Evolutionary conservation across 2,329 filamentous ascomycete genomes (phyloP), one percentile per base, ranked within the genome.

Genomic region (Fusarium anguioides): DNA sequence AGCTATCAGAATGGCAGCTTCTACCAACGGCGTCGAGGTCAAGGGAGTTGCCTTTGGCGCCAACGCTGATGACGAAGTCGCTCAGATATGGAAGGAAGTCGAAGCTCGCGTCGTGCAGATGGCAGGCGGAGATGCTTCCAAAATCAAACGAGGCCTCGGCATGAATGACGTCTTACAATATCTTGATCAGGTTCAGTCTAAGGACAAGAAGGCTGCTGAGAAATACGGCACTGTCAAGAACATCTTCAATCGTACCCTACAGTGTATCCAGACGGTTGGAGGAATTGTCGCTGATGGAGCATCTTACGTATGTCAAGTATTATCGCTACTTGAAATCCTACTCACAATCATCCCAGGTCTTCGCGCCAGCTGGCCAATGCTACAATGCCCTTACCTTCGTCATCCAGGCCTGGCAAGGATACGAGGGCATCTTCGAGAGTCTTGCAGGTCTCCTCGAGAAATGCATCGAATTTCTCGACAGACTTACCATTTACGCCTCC

Each of bases 371-470:
- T 12, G 41, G 50, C 3, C 42, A 45, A 8, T 47, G 50, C 41
- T 53, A 53, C 23, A 47, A 53, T 47, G 50, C 50, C 8, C 50
- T 53, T 15, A 47, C 41, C 0, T 47, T 37, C 2, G 41, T 53
- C 3, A 53, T 53, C 1, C 50, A 47, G 21, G 41, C 31, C 2
- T 53, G 40, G 41, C 23, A 53, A 7, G 41, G 50, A 1, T 53
- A 53, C 9, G 41, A 53, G 24, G 50, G 50, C 3, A 53, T 47
- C 23, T 53, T 53, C 1, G 41, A 53, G 7, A 53, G 50, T 4
- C 41, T 53, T 1, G 41, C 50, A 12, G 29, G 50, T 0, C 41
- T 53, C 1, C 50, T 53, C 1, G 50, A 53, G 4, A 47, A 53
- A 15, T 53, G 50, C 2, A 53, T 53, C 12, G 50, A 47, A 31